These are phyloP conservation scores for Neofusicoccum laricinum DNA, from an alignment of 2,329 filamentous ascomycete species.

Conservation along the genomic window DNA sequence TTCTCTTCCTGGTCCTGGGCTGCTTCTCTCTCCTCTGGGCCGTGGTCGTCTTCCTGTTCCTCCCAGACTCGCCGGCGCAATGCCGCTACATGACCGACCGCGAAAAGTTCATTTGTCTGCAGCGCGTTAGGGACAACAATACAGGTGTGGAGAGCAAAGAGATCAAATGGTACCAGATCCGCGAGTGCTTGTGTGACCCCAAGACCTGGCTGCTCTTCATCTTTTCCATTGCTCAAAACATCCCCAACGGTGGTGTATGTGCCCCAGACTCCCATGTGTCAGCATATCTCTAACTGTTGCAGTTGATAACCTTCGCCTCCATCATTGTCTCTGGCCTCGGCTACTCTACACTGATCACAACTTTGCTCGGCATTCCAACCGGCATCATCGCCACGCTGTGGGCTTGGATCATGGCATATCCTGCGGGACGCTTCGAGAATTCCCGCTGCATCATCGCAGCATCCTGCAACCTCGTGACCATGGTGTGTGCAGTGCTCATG, in stretches of 20 bases:
- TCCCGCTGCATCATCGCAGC: constrained; percentile 30
- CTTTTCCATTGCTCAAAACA: constrained; percentile 34
- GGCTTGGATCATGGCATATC: constrained; percentile 29
- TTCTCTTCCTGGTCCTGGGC: constrained; percentile 17
- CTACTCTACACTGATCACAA: constrained; percentile 33
- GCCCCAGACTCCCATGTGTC: not conserved
- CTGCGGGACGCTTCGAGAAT: constrained; percentile 30
- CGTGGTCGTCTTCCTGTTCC: constrained; percentile 17
- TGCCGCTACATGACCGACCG: constrained; percentile 20
- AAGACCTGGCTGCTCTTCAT: constrained; percentile 33
- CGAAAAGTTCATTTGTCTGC: constrained; percentile 7
- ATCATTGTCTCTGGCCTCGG: constrained; percentile 40
- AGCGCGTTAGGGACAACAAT: constrained; percentile 9
- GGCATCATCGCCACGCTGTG: constrained; percentile 33
- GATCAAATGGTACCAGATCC: constrained; percentile 30
- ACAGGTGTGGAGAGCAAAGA: constrained; percentile 20
- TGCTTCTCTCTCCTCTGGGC: constrained; percentile 20
- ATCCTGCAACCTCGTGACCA: constrained; percentile 27
- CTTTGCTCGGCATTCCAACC: constrained; percentile 38
- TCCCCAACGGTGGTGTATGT: constrained; percentile 39
- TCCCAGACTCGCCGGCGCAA: constrained; percentile 24
- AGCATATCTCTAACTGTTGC: not conserved
- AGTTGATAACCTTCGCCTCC: constrained; percentile 35
- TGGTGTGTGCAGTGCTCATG: constrained; percentile 30
- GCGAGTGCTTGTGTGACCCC: constrained; percentile 32